phyloP scores from a whole-genome alignment of 164 flowering plant species.

The Magnolia changhungtana region DNA sequence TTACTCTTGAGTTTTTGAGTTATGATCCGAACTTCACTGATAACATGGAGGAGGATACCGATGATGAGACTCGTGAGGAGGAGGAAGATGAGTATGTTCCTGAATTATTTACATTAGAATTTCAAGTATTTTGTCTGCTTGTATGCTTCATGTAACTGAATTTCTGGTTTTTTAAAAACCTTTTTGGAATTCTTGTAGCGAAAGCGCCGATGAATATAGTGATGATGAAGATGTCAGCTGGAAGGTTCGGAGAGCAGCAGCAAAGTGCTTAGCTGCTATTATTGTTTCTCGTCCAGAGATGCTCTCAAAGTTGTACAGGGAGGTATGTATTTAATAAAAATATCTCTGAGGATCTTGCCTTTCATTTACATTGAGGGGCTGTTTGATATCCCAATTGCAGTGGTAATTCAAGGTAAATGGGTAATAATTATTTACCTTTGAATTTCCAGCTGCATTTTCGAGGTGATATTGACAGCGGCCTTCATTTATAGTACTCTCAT shows the following conservation, averaged over 20 bases:
- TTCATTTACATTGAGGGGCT: not conserved
- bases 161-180: not conserved
- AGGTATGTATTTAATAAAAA: slow-evolving; percentile 38
- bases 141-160: not conserved
- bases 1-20: slow-evolving; percentile 79
- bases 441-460: too few species aligned
- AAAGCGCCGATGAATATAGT: slow-evolving; percentile 91
- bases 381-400: too few species aligned
- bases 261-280: slow-evolving; percentile 93
- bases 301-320: slow-evolving; percentile 75
- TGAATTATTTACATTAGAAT: not conserved
- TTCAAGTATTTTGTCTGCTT: not conserved
- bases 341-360: not conserved
- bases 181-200: slow-evolving; percentile 46
- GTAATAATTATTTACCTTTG: too few species aligned
- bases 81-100: slow-evolving; percentile 93
- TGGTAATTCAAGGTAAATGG: too few species aligned
- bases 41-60: slow-evolving; percentile 98
- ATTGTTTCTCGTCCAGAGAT: slow-evolving; percentile 98
- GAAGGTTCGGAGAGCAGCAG: slow-evolving; percentile 99
- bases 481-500: too few species aligned
- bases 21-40: slow-evolving; percentile 98
- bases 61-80: slow-evolving; percentile 75
- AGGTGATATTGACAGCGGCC: too few species aligned
- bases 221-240: slow-evolving; percentile 99